A percentile compares a stretch with the other conserved stretches of the same genome.
These are phyloP conservation scores for Rhodotorula toruloides DNA, from an alignment of 768 basidiomycete genomes.

Conservation along the genomic window DNA sequence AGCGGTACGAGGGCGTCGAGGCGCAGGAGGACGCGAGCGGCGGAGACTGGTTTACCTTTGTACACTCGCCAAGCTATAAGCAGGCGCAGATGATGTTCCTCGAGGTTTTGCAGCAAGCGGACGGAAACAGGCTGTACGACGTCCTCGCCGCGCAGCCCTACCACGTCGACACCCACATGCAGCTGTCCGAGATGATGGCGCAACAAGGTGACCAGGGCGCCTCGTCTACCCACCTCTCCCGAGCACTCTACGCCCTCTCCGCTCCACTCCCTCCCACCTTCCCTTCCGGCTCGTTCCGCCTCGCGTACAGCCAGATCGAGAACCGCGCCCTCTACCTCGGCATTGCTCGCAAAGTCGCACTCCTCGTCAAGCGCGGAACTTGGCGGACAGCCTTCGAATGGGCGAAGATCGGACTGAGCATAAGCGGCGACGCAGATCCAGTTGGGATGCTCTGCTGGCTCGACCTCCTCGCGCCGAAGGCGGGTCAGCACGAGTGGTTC, in stretches of 20 bases:
- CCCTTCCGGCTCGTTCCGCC: constrained; percentile 68
- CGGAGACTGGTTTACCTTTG: constrained; percentile 84
- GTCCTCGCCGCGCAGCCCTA: constrained; percentile 74
- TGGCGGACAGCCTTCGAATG: constrained; percentile 87
- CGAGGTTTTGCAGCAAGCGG: constrained; percentile 39
- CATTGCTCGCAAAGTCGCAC: constrained; percentile 75
- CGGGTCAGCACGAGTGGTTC: constrained; percentile 74
- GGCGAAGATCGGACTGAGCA: constrained; percentile 53
- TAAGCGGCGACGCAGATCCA: constrained; percentile 26
- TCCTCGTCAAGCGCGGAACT: constrained; percentile 82
- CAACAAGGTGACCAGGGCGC: constrained; percentile 64
- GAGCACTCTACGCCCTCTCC: constrained; percentile 87
- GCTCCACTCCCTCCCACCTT: constrained; percentile 83
- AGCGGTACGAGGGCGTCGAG: constrained; percentile 29
- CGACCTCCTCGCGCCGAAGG: constrained; percentile 77
- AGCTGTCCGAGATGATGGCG: constrained; percentile 73
- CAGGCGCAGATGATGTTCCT: constrained; percentile 51
- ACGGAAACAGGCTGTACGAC: constrained; percentile 55
- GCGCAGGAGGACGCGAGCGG: not conserved
- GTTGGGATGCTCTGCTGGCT: constrained; percentile 64
- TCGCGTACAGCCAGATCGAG: constrained; percentile 86
- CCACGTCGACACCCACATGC: constrained; percentile 87
- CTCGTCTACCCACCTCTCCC: constrained; percentile 67
- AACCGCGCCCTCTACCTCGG: constrained; percentile 90
- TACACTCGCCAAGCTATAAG: constrained; percentile 78